These are phyloP conservation scores for Isabelozyma pseudorhagii DNA, from an alignment of 805 yeast species.

Conservation along the genomic window DNA sequence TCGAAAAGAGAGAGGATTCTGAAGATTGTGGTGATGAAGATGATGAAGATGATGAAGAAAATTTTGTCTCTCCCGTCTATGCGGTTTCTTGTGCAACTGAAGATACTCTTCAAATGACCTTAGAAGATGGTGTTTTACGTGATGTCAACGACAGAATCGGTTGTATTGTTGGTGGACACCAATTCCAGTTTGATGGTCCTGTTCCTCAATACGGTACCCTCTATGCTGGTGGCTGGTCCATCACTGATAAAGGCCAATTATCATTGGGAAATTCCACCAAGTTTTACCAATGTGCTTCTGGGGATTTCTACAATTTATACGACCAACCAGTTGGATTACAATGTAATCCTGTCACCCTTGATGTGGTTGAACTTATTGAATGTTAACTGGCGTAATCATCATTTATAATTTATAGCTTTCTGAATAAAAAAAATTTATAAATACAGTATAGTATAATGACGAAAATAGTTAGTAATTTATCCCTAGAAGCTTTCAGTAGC, in stretches of 20 bases:
- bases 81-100: conserved; percentile 26
- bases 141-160: conserved; percentile 34
- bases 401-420: not conserved
- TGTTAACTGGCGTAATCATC: conserved; percentile 12
- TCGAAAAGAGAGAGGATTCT: not conserved
- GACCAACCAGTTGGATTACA: conserved; percentile 29
- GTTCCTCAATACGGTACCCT: conserved; percentile 36
- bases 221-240: conserved; percentile 39
- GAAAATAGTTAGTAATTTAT: not conserved
- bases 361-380: conserved; percentile 33
- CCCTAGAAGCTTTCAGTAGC: no score
- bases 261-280: conserved; percentile 27
- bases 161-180: conserved; percentile 34
- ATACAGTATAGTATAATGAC: conserved; percentile 38
- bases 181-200: conserved; percentile 42
- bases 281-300: conserved; percentile 40
- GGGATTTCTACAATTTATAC: conserved; percentile 37
- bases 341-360: conserved; percentile 34
- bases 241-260: conserved; percentile 29
- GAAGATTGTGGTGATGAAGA: conserved; percentile 2
- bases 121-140: conserved; percentile 26
- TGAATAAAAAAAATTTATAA: conserved; percentile 5
- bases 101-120: conserved; percentile 23
- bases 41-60: conserved; percentile 5
- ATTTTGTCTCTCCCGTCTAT: conserved; percentile 18